Base-by-base conservation (phyloP, 306 rosid genomes). In the Sindora glabra region DNA sequence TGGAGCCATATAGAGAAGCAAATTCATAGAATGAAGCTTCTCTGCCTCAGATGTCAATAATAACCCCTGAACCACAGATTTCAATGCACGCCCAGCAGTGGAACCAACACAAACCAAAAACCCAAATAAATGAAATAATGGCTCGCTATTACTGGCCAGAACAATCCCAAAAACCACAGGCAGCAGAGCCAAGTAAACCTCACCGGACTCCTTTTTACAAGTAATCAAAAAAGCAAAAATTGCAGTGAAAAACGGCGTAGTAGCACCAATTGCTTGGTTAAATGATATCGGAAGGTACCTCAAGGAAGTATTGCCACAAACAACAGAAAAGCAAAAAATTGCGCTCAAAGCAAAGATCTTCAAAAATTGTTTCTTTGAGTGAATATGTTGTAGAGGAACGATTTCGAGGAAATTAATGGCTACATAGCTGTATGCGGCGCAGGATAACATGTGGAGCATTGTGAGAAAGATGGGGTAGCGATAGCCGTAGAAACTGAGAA, bases 301-400 rank as follows among this genome's bases (percentile, higher is more conserved):
- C 16, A 91, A 78, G 0, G 97, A 91, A 6, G 96, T 88, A 66
- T 91, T 91, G 9, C 96, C 98, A 51, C 92, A 85, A 38, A 91
- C 98, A 12, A 91, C 98, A 37, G 98, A 91, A 79, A 91, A 85
- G 72, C 96, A 88, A 77, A 91, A 91, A 49, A 91, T 88, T 33
- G 65, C 76, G 51, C 75, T 67, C 30, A 91, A 81, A 1, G 96
- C 95, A 34, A 91, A 42, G 81, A 91, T 88, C 86, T 91, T 91
- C 16, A 86, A 38, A 47, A 83, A 85, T 82, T 91, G 98, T 0
- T 72, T 68, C 2, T 77, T 77, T 6, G 98, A 88, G 52, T 77
- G 95, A 42, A 91, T 78, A 64, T 79, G 84, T 21, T 91, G 98
- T 13, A 77, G 48, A 3, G 98, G 98, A 0, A 88, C 95, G 24